phyloP scores from a whole-genome alignment of 768 basidiomycete genomes.

The Tricholoma sp. region DNA sequence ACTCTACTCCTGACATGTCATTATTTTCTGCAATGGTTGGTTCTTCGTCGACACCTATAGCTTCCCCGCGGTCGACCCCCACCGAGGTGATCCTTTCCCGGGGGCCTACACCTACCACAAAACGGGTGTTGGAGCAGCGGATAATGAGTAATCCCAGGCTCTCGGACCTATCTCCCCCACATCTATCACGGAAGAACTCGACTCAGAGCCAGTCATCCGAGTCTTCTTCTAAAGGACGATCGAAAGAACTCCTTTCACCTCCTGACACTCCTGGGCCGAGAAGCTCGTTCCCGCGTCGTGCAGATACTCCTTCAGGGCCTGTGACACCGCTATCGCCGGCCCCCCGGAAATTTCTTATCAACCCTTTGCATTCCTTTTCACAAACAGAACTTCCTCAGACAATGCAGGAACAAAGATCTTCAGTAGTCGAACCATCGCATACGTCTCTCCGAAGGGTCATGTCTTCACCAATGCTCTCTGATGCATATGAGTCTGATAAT shows the following conservation, averaged over 20 bases:
- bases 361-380: conserved; percentile 49
- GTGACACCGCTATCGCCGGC: conserved; percentile 63
- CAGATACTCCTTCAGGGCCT: conserved; percentile 58
- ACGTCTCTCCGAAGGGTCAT: conserved; percentile 38
- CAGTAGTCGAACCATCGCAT: conserved; percentile 7
- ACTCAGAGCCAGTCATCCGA: conserved; percentile 20
- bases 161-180: conserved; percentile 16
- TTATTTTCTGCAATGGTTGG: conserved; percentile 40
- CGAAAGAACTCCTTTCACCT: conserved; percentile 16
- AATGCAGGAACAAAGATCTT: conserved; percentile 3
- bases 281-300: conserved; percentile 48
- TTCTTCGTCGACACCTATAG: conserved; percentile 33
- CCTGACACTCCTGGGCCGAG: conserved; percentile 28
- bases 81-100: conserved; percentile 1
- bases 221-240: conserved; percentile 21
- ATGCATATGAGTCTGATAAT: conserved; percentile 32
- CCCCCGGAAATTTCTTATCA: conserved; percentile 48
- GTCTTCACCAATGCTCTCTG: conserved; percentile 51
- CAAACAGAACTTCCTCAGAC: conserved; percentile 44
- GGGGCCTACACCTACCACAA: conserved; percentile 14
- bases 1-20: conserved; percentile 38
- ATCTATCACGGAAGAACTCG: conserved; percentile 24
- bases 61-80: conserved; percentile 23
- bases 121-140: conserved; percentile 37
- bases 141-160: conserved; percentile 34